Conservation (phyloP, 2,329 filamentous ascomycete species). For the Thelonectria blattea region DNA sequence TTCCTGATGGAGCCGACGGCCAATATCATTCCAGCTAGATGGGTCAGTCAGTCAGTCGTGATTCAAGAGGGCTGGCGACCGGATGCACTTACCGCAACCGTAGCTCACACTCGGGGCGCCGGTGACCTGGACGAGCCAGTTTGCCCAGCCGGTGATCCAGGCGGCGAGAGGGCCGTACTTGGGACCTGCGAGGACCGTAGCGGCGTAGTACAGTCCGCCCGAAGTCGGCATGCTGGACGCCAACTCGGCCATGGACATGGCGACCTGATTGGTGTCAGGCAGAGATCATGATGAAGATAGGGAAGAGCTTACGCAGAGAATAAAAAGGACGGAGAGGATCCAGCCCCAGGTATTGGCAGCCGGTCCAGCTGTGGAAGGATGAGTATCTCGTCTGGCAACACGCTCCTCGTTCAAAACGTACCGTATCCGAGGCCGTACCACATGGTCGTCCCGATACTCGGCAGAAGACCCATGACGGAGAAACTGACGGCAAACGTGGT, state of each 20-base stretch:
- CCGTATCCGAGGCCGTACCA: conserved; percentile 22
- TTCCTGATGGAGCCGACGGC: conserved; percentile 19
- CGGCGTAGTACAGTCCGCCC: conserved; percentile 20
- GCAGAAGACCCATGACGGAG: conserved; percentile 20
- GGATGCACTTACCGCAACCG: conserved; percentile 16
- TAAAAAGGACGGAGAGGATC: conserved; percentile 20
- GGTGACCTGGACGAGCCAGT: conserved; percentile 23
- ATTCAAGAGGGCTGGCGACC: too few relatives aligned
- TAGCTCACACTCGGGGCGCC: conserved; percentile 20
- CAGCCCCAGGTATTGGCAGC: conserved; percentile 24
- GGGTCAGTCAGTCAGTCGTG: background rate
- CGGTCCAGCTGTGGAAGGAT: conserved; percentile 6
- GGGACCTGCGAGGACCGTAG: conserved; percentile 17
- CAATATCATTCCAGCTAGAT: conserved; percentile 19
- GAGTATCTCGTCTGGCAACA: background rate
- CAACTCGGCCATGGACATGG: conserved; percentile 23
- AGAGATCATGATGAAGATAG: too few relatives aligned
- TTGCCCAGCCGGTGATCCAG: conserved; percentile 22
- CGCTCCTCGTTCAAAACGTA: background rate
- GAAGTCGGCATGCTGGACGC: conserved; percentile 22
- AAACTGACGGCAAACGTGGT: conserved; percentile 21
- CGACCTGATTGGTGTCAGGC: conserved; percentile 9
- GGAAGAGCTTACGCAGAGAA: conserved; percentile 14
- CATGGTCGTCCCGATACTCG: conserved; percentile 24
- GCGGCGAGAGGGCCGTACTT: conserved; percentile 22